phyloP scores from a whole-genome alignment of 192 early-diverging fungal genomes.

The Funneliformis geosporum region DNA sequence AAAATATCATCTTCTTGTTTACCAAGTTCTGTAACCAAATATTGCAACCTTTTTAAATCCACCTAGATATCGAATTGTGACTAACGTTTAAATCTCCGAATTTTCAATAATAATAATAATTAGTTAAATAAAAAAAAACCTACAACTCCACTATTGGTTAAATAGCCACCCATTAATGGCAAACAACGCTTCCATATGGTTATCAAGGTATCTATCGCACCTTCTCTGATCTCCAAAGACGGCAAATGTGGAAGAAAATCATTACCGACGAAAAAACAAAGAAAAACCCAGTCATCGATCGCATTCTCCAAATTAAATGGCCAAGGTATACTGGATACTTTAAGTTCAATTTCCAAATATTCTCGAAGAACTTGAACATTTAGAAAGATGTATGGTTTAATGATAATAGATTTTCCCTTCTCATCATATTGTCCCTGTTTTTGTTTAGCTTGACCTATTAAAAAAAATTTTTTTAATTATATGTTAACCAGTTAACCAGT shows the following conservation, averaged over 20 bases:
- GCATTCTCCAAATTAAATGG: conserved; percentile 87
- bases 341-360: conserved; percentile 87
- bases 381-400: conserved; percentile 81
- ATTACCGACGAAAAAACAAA: conserved; percentile 98
- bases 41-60: conserved; percentile 73
- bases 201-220: conserved; percentile 87
- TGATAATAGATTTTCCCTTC: conserved; percentile 38
- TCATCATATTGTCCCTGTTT: conserved; percentile 54
- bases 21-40: conserved; percentile 78
- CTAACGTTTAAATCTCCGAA: background rate
- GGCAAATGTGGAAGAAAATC: conserved; percentile 97
- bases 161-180: conserved; percentile 73
- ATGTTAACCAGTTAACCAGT: background rate
- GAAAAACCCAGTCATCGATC: conserved; percentile 96
- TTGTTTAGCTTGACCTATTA: conserved; percentile 47
- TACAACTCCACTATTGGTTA: conserved; percentile 81
- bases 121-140: background rate
- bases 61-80: conserved; percentile 38
- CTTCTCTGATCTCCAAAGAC: conserved; percentile 92
- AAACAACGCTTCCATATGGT: conserved; percentile 87
- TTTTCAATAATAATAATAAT: background rate
- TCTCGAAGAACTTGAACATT: conserved; percentile 84
- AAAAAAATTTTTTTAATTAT: background rate
- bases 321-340: conserved; percentile 65
- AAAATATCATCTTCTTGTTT: conserved; percentile 83